phyloP scores from a whole-genome alignment of 2,329 filamentous ascomycete species.

The Xenosphaeropsis pyriputrescens region DNA sequence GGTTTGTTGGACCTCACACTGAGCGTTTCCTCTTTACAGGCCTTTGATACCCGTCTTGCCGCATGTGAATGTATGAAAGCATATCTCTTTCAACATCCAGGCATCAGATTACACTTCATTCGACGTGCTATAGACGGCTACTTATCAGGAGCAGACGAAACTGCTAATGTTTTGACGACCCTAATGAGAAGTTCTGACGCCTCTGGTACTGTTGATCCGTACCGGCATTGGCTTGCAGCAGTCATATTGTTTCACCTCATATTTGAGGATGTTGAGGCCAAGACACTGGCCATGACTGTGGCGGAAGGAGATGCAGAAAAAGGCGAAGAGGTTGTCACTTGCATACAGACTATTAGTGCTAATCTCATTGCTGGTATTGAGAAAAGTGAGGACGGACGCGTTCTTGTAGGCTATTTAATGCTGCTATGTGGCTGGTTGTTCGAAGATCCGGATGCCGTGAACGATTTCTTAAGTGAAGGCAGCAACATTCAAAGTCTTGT shows the following conservation, averaged over 20 bases:
- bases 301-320: slow-evolving; percentile 78
- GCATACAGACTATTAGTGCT: slow-evolving; percentile 74
- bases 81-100: slow-evolving; percentile 71
- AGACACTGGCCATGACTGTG: slow-evolving; percentile 64
- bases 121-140: slow-evolving; percentile 82
- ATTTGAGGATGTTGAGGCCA: slow-evolving; percentile 66
- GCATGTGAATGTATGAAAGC: slow-evolving; percentile 86
- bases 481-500: slow-evolving; percentile 82
- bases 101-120: slow-evolving; percentile 76
- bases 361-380: slow-evolving; percentile 74
- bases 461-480: slow-evolving; percentile 84
- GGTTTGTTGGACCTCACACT: slow-evolving; percentile 75
- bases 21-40: slow-evolving; percentile 45
- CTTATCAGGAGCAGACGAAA: slow-evolving; percentile 59
- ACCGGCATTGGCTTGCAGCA: slow-evolving; percentile 79
- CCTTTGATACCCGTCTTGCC: slow-evolving; percentile 70
- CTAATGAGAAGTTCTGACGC: slow-evolving; percentile 53
- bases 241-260: slow-evolving; percentile 78
- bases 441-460: slow-evolving; percentile 79
- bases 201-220: slow-evolving; percentile 59
- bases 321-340: slow-evolving; percentile 90
- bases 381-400: slow-evolving; percentile 60
- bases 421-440: slow-evolving; percentile 80
- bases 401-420: slow-evolving; percentile 79
- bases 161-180: slow-evolving; percentile 77